phyloP scores from a whole-genome alignment of 192 early-diverging fungal genomes.

The Piromyces finnis region DNA sequence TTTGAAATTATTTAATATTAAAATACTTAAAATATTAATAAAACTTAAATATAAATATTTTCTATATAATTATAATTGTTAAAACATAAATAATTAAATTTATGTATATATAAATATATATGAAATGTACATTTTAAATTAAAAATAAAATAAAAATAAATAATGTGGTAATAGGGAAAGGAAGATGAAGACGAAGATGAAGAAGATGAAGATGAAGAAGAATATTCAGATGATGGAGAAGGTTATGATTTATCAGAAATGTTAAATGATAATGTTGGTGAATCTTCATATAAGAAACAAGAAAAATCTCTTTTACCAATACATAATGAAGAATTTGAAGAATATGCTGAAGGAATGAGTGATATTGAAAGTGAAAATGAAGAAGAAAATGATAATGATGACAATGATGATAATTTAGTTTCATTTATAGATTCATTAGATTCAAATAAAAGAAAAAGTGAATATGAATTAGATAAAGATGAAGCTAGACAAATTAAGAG shows the following conservation, averaged over 20 bases:
- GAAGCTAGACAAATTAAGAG: constrained; percentile 12
- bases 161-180: too few relatives aligned
- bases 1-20: too few relatives aligned
- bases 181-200: neutral
- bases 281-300: neutral
- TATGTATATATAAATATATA: too few relatives aligned
- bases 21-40: too few relatives aligned
- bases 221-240: neutral
- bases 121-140: too few relatives aligned
- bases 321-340: neutral
- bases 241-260: neutral
- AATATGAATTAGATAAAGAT: constrained; percentile 13
- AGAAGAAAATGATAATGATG: constrained; percentile 85
- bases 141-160: too few relatives aligned
- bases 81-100: too few relatives aligned
- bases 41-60: too few relatives aligned
- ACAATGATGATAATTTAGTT: constrained; percentile 66
- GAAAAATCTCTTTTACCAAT: neutral
- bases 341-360: neutral
- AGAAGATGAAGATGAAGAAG: neutral
- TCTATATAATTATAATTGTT: too few relatives aligned
- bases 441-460: constrained; percentile 8
- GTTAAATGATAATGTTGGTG: neutral
- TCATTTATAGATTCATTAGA: constrained; percentile 42
- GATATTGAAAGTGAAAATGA: constrained; percentile 72